Conservation (phyloP, 2,329 filamentous ascomycete genomes). For the Penicillium paneum region DNA sequence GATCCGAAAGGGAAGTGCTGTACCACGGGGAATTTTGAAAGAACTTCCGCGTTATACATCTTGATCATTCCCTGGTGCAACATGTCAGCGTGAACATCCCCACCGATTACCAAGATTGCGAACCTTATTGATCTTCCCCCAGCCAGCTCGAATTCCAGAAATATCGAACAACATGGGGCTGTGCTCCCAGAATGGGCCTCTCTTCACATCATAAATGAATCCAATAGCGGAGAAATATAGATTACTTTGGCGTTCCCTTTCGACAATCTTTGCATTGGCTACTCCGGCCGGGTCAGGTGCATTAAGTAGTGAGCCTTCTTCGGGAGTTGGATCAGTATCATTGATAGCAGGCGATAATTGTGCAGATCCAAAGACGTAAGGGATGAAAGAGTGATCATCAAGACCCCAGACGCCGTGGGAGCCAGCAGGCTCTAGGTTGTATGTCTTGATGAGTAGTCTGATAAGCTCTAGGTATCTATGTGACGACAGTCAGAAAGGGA, state of each 20-base stretch:
- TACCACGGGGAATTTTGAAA: slow-evolving; percentile 97
- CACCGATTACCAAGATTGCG: neutral
- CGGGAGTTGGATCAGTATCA: slow-evolving; percentile 61
- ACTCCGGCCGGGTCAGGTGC: slow-evolving; percentile 72
- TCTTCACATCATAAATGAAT: slow-evolving; percentile 97
- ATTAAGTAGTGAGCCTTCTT: slow-evolving; percentile 71
- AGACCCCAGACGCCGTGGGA: slow-evolving; percentile 97
- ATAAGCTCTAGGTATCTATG: slow-evolving; percentile 74
- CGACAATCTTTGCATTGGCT: slow-evolving; percentile 61
- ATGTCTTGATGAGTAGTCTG: slow-evolving; percentile 78
- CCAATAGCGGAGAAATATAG: slow-evolving; percentile 95
- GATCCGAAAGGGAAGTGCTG: slow-evolving; percentile 88
- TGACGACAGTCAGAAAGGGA: slow-evolving; percentile 2
- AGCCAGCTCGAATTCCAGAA: slow-evolving; percentile 84
- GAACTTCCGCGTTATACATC: slow-evolving; percentile 96
- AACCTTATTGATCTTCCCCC: slow-evolving; percentile 96
- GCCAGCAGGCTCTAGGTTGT: slow-evolving; percentile 90
- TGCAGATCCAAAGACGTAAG: slow-evolving; percentile 93
- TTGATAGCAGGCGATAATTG: slow-evolving; percentile 77
- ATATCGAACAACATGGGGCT: slow-evolving; percentile 93
- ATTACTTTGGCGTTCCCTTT: slow-evolving; percentile 63
- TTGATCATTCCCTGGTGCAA: slow-evolving; percentile 81
- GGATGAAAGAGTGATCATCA: slow-evolving; percentile 93
- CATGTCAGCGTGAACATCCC: slow-evolving; percentile 1
- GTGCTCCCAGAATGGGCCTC: slow-evolving; percentile 94